phyloP scores from a whole-genome alignment of 2,329 filamentous ascomycete genomes.

The Acrocalymma vagum region DNA sequence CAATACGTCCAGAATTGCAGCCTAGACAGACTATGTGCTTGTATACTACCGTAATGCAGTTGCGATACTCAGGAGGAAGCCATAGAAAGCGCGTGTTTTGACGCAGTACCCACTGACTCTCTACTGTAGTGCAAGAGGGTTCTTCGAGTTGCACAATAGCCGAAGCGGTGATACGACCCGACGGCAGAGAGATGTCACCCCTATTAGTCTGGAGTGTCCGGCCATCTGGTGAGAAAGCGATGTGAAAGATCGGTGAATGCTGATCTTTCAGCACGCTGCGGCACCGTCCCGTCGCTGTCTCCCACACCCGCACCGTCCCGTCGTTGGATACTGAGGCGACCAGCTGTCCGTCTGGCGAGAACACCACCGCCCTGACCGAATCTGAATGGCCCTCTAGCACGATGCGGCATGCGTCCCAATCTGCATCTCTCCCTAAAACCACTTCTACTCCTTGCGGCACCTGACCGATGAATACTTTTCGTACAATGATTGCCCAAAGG shows the following conservation, averaged over 20 bases:
- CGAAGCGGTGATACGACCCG: not conserved
- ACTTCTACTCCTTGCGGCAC: slow-evolving; percentile 3
- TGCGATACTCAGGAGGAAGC: slow-evolving; percentile 10
- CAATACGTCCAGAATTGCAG: slow-evolving; percentile 2
- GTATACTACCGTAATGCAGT: slow-evolving; percentile 1
- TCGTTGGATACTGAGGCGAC: slow-evolving; percentile 5
- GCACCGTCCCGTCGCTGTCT: slow-evolving; percentile 1
- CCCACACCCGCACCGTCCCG: slow-evolving; percentile 6
- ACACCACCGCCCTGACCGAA: slow-evolving; percentile 5
- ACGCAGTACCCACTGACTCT: slow-evolving; percentile 4
- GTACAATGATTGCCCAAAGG: slow-evolving; percentile 21
- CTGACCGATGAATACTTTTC: slow-evolving; percentile 6
- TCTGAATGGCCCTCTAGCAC: slow-evolving; percentile 10
- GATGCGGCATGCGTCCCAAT: slow-evolving; percentile 13
- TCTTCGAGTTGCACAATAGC: slow-evolving; percentile 3
- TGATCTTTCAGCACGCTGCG: slow-evolving; percentile 2
- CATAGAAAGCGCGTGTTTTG: slow-evolving; percentile 4
- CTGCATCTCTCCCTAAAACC: slow-evolving; percentile 4
- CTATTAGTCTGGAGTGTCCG: slow-evolving; percentile 6
- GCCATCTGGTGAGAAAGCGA: slow-evolving; percentile 10
- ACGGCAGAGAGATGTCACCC: slow-evolving; percentile 4
- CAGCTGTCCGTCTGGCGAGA: slow-evolving; percentile 14
- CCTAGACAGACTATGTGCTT: slow-evolving; percentile 7
- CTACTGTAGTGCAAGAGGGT: slow-evolving; percentile 1
- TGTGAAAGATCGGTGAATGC: not conserved